Evolutionary conservation across 2,329 filamentous ascomycete species (phyloP).

Genomic region (Rutstroemia sp.): DNA sequence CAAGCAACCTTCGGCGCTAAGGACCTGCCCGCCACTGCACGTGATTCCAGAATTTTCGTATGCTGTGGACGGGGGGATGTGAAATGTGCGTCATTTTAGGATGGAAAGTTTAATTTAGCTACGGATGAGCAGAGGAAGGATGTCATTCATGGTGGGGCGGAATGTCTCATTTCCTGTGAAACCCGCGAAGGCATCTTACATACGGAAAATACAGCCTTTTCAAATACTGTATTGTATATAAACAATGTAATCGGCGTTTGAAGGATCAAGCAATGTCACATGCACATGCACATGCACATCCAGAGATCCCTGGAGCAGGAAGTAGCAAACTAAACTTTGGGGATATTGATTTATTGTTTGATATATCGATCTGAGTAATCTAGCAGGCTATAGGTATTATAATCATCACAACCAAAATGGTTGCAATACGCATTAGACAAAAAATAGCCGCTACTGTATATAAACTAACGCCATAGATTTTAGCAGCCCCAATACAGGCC

Average conservation of each 20-base stretch:
- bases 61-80: not conserved
- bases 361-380: not conserved
- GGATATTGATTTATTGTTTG: not conserved
- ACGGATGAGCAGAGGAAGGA: not conserved
- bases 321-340: not conserved
- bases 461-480: constrained; percentile 6
- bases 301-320: no score
- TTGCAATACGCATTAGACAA: constrained; percentile 3
- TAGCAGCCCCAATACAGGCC: constrained; percentile 7
- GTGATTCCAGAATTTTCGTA: not conserved
- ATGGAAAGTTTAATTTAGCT: not conserved
- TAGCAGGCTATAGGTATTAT: constrained; percentile 2
- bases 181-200: not conserved
- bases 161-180: not conserved
- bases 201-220: not conserved
- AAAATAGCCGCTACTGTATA: constrained; percentile 7
- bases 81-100: not conserved
- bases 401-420: not conserved
- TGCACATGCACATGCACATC: no score
- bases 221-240: no score
- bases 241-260: no score
- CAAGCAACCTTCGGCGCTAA: constrained; percentile 3
- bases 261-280: no score
- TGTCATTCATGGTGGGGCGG: no score
- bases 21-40: not conserved